These are phyloP conservation scores for Hagleromyces aurorensis DNA, from an alignment of 805 yeast genomes.

Conservation along the genomic window DNA sequence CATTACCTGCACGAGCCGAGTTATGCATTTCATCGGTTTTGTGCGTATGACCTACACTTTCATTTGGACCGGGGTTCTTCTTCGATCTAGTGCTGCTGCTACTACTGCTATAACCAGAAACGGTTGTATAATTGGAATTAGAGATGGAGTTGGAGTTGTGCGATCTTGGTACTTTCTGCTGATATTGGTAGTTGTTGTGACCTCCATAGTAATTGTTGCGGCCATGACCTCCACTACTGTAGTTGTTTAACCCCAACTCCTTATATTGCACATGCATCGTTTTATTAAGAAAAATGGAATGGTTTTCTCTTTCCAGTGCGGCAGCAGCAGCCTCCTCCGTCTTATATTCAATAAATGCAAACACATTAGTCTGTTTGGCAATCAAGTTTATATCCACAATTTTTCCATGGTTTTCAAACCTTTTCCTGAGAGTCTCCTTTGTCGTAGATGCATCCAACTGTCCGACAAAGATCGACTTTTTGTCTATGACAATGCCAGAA, in stretches of 20 bases:
- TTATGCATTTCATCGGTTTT: too few species aligned
- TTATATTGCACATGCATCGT: slow-evolving; percentile 83
- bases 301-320: slow-evolving; percentile 82
- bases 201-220: too few species aligned
- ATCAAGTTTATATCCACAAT: slow-evolving; percentile 51
- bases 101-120: too few species aligned
- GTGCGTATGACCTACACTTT: too few species aligned
- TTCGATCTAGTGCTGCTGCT: too few species aligned
- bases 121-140: too few species aligned
- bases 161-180: slow-evolving; percentile 1
- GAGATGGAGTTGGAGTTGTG: slow-evolving; percentile 11
- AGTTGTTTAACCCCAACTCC: slow-evolving; percentile 49
- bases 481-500: slow-evolving; percentile 44
- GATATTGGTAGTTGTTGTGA: slow-evolving; percentile 1
- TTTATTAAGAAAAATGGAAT: slow-evolving; percentile 60
- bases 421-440: slow-evolving; percentile 44
- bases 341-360: slow-evolving; percentile 66
- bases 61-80: too few species aligned
- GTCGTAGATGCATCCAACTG: slow-evolving; percentile 52
- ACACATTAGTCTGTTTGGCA: slow-evolving; percentile 42
- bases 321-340: slow-evolving; percentile 71
- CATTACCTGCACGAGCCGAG: too few species aligned
- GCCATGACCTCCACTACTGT: slow-evolving; percentile 14
- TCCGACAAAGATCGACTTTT: slow-evolving; percentile 70
- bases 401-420: slow-evolving; percentile 63